Percentiles rank a stretch among this genome's conserved stretches.
Conservation (phyloP, 139 green algal species). For the Micractinium sp. region DNA sequence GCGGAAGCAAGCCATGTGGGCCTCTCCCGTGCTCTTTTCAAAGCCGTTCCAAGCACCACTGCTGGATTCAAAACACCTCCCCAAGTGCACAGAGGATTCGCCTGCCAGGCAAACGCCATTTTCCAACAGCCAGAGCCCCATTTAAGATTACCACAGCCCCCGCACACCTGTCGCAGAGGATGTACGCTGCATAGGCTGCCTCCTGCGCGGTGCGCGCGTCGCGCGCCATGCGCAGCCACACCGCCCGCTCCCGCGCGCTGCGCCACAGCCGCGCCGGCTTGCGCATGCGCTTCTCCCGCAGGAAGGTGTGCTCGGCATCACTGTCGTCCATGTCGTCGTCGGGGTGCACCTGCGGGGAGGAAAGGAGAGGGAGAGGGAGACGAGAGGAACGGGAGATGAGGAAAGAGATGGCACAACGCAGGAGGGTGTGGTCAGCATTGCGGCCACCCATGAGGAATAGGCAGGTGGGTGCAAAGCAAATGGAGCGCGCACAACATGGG, state of each 20-base stretch:
- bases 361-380: not conserved
- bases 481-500: too few species aligned
- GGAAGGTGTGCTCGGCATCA: conserved; percentile 44
- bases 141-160: not conserved
- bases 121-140: too few species aligned
- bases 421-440: not conserved
- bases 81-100: too few species aligned
- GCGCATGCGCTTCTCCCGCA: conserved; percentile 49
- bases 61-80: too few species aligned
- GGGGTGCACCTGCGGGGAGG: not conserved
- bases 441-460: not conserved
- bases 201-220: not conserved
- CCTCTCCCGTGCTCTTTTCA: too few species aligned
- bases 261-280: conserved; percentile 48
- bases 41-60: too few species aligned
- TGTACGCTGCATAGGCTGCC: conserved; percentile 30
- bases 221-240: conserved; percentile 41
- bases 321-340: conserved; percentile 51
- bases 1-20: too few species aligned
- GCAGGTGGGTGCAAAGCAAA: not conserved
- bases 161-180: conserved; percentile 46
- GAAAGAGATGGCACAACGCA: not conserved
- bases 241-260: conserved; percentile 44
- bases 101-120: too few species aligned
- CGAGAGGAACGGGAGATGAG: not conserved